A percentile compares a stretch with the other conserved stretches of the same genome.
phyloP scores from a whole-genome alignment of 2,329 filamentous ascomycete genomes.

The Berkeleyomyces rouxiae region DNA sequence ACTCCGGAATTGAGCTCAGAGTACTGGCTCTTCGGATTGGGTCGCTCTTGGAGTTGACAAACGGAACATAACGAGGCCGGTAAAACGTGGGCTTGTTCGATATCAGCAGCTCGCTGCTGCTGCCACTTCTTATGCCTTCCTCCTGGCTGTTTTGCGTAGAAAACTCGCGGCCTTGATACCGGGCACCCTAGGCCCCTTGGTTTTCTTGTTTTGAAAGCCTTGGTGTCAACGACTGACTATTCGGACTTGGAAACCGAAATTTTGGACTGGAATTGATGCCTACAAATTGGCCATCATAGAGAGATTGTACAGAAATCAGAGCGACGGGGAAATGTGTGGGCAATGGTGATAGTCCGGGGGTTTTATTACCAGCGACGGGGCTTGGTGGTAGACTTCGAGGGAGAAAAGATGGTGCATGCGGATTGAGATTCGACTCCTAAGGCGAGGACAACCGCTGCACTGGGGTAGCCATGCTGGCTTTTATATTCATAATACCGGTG shows the following conservation, averaged over 20 bases:
- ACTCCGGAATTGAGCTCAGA: constrained; percentile 12
- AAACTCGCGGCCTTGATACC: not conserved
- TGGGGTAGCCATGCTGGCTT: not conserved
- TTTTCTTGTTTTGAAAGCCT: not conserved
- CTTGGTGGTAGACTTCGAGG: constrained; percentile 19
- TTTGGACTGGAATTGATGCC: not conserved
- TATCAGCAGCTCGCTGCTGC: not conserved
- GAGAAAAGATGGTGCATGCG: constrained; percentile 38
- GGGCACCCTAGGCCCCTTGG: not conserved
- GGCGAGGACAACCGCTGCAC: constrained; percentile 7
- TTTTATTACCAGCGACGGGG: not conserved
- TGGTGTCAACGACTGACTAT: not conserved
- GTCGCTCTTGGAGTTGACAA: constrained; percentile 12
- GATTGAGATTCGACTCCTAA: constrained; percentile 38
- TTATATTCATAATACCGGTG: not conserved
- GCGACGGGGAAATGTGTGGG: not conserved
- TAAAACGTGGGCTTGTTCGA: not conserved
- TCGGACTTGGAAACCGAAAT: not conserved
- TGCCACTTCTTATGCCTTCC: not conserved
- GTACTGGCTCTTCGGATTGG: constrained; percentile 9
- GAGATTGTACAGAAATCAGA: not conserved
- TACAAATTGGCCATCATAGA: not conserved
- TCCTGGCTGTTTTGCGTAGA: not conserved
- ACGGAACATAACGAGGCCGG: constrained; percentile 9
- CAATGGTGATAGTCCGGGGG: not conserved